phyloP scores from a whole-genome alignment of 75 land plant species.

The Picea sitchensis region DNA sequence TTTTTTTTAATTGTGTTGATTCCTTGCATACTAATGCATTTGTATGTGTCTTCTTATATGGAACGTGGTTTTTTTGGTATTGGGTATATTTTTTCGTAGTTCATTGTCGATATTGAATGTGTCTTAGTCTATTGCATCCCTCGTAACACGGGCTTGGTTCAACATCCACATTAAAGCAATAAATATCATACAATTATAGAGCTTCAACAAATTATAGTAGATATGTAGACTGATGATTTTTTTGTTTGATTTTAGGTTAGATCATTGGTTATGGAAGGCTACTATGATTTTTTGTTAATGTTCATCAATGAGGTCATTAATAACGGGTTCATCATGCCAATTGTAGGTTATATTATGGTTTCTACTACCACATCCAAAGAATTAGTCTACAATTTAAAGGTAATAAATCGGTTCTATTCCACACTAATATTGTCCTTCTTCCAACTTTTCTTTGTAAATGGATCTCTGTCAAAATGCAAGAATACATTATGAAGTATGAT shows the following conservation, averaged over 20 bases:
- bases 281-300: constrained; percentile 38
- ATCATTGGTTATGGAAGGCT: constrained; percentile 43
- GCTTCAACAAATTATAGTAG: too few relatives aligned
- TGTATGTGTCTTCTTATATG: too few relatives aligned
- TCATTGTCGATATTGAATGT: too few relatives aligned
- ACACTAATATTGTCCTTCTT: not conserved
- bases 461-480: constrained; percentile 15
- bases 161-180: constrained; percentile 71
- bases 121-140: too few relatives aligned
- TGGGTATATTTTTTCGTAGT: too few relatives aligned
- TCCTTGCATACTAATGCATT: too few relatives aligned
- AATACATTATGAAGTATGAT: constrained; percentile 48
- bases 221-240: not conserved
- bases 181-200: not conserved
- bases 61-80: too few relatives aligned
- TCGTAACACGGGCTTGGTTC: constrained; percentile 64
- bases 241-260: constrained; percentile 26
- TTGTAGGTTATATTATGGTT: constrained; percentile 37
- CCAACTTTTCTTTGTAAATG: too few relatives aligned
- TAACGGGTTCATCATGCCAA: constrained; percentile 45
- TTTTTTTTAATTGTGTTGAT: too few relatives aligned
- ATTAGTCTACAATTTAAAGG: constrained; percentile 27
- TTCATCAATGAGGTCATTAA: constrained; percentile 39
- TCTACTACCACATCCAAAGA: constrained; percentile 37
- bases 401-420: not conserved